Conservation (phyloP, 768 basidiomycete species). For the Tricholoma bakamatsutake region DNA sequence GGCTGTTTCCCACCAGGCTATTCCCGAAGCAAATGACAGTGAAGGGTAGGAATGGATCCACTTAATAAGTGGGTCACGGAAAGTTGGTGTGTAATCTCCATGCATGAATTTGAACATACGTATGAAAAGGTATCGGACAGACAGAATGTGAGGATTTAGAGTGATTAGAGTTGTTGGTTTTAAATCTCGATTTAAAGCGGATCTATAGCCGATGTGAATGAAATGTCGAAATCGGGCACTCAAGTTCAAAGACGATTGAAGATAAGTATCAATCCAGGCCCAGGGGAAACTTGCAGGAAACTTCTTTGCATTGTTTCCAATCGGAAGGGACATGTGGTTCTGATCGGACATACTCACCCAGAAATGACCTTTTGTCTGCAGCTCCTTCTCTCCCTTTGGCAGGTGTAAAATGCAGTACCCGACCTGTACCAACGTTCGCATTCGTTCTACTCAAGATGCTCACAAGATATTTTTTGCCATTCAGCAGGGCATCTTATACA, state of each 20-base stretch:
- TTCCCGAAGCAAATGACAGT: slow-evolving; percentile 8
- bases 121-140: not conserved
- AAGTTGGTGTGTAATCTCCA: not conserved
- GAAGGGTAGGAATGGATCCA: slow-evolving; percentile 11
- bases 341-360: slow-evolving; percentile 3
- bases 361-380: not conserved
- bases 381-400: slow-evolving; percentile 5
- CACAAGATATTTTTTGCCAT: slow-evolving; percentile 79
- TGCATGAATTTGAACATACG: not conserved
- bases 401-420: slow-evolving; percentile 56
- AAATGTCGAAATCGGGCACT: slow-evolving; percentile 2
- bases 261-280: slow-evolving; percentile 11
- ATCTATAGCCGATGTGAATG: slow-evolving; percentile 10
- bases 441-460: slow-evolving; percentile 71
- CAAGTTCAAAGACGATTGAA: slow-evolving; percentile 8
- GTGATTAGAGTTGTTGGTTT: slow-evolving; percentile 42
- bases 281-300: slow-evolving; percentile 5
- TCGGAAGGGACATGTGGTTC: slow-evolving; percentile 8
- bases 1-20: slow-evolving; percentile 9
- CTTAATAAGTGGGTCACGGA: not conserved
- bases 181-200: slow-evolving; percentile 32
- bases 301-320: slow-evolving; percentile 3
- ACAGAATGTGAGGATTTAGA: slow-evolving; percentile 39
- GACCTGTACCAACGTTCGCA: slow-evolving; percentile 66
- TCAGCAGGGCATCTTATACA: slow-evolving; percentile 53